phyloP scores from a whole-genome alignment of 2,329 filamentous ascomycete species.

The Juglanconis sp. region DNA sequence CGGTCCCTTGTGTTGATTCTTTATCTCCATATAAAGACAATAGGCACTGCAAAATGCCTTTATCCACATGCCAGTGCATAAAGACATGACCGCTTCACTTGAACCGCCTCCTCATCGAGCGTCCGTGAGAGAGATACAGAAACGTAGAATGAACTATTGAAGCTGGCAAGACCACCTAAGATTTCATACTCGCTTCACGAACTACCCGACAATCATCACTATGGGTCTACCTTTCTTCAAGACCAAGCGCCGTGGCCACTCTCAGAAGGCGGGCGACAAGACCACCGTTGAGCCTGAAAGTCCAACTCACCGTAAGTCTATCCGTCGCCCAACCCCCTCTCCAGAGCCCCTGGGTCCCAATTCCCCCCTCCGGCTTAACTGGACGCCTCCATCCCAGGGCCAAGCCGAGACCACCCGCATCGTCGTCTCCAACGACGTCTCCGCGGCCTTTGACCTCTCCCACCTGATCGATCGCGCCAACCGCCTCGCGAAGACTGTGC shows the following conservation, averaged over 20 bases:
- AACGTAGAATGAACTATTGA: neutral
- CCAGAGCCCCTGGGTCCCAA: neutral
- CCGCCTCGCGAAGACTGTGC: neutral
- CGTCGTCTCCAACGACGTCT: conserved; percentile 1
- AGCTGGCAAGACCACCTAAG: neutral
- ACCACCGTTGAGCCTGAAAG: neutral
- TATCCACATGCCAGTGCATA: neutral
- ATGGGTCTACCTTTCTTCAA: conserved; percentile 2
- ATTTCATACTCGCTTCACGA: neutral
- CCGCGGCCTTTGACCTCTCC: neutral
- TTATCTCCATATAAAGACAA: neutral
- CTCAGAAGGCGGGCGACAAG: neutral
- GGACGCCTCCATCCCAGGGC: neutral
- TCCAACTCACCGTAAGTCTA: neutral
- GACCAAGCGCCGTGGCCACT: neutral
- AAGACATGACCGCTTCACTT: neutral
- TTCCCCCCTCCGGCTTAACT: neutral
- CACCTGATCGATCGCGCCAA: neutral
- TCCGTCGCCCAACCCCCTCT: neutral
- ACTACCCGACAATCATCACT: neutral
- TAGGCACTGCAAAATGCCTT: neutral
- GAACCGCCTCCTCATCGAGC: neutral
- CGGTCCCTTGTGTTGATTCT: neutral
- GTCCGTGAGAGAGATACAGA: neutral
- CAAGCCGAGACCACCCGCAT: neutral